Conservation (phyloP, 169 alveolate species). For the Plasmodium vivax region DNA sequence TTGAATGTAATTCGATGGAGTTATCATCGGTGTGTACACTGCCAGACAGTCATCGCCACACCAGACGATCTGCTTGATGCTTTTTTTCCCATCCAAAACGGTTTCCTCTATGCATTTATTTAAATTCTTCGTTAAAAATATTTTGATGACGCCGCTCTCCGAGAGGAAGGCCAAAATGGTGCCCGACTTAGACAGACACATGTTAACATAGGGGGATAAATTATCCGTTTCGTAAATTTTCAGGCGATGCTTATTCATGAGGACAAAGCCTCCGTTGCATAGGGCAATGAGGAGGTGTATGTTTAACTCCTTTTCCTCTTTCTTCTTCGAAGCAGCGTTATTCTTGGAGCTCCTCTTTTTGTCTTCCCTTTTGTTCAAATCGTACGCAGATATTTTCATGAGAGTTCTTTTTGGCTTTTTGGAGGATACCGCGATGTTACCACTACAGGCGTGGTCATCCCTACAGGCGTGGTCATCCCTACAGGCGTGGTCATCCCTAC, state of each 20-base stretch:
- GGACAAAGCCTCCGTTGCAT: slow-evolving; percentile 48
- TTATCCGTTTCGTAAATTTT: slow-evolving; percentile 38
- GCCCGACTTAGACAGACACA: slow-evolving; percentile 67
- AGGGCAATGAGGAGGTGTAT: slow-evolving; percentile 45
- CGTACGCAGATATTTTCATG: slow-evolving; percentile 50
- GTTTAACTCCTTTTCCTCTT: slow-evolving; percentile 32
- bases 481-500: too few relatives aligned
- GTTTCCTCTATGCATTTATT: slow-evolving; percentile 69
- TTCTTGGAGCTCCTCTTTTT: neutral
- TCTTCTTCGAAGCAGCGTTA: neutral
- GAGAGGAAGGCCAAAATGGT: slow-evolving; percentile 53
- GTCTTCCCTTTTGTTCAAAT: slow-evolving; percentile 32
- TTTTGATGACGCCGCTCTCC: slow-evolving; percentile 65
- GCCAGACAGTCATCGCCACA: slow-evolving; percentile 86
- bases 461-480: too few relatives aligned
- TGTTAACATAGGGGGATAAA: slow-evolving; percentile 27
- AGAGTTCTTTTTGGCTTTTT: neutral
- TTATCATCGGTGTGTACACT: slow-evolving; percentile 72
- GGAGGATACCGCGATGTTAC: neutral
- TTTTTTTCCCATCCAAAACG: slow-evolving; percentile 58
- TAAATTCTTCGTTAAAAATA: slow-evolving; percentile 70
- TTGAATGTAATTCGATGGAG: slow-evolving; percentile 76
- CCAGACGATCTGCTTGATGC: slow-evolving; percentile 81
- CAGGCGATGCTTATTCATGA: slow-evolving; percentile 39
- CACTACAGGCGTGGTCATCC: neutral